These are phyloP conservation scores for Didymellaceae sp. DNA, from an alignment of 2,329 filamentous ascomycete species.

Conservation along the genomic window DNA sequence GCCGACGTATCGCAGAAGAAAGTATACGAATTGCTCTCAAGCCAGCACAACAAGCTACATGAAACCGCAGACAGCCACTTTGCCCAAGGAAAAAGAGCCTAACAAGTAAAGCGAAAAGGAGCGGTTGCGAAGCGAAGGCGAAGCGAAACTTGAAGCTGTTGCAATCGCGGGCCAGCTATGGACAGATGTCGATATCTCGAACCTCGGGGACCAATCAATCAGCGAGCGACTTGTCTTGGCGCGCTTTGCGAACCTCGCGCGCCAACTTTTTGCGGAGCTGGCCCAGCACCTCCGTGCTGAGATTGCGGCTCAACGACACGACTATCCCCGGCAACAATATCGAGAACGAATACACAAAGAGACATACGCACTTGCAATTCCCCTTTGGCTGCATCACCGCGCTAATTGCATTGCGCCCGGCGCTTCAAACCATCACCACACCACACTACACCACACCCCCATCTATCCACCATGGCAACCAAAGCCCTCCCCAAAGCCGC, in stretches of 20 bases:
- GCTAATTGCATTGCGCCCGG: neutral
- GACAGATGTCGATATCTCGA: constrained; percentile 37
- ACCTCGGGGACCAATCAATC: no score
- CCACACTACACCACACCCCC: constrained; percentile 12
- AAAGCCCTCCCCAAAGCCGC: constrained; percentile 27
- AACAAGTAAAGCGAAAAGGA: no score
- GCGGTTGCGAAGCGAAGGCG: no score
- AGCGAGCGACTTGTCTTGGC: constrained; percentile 36
- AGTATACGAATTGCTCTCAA: neutral
- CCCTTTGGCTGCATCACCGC: no score
- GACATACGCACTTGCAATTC: constrained; percentile 33
- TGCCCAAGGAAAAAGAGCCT: no score
- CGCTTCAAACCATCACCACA: constrained; percentile 5
- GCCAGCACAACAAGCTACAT: constrained; percentile 11
- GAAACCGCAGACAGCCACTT: constrained; percentile 22
- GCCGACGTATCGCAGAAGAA: no score
- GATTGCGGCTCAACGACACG: no score
- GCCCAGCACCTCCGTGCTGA: constrained; percentile 17
- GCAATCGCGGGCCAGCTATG: constrained; percentile 25
- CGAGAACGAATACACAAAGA: neutral
- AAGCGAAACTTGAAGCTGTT: constrained; percentile 18
- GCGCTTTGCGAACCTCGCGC: constrained; percentile 31
- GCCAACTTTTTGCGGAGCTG: constrained; percentile 33
- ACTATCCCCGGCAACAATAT: no score
- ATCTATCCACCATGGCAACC: constrained; percentile 29